These are phyloP conservation scores for Kingdonia uniflora DNA, from an alignment of 164 flowering plant genomes.

Conservation along the genomic window DNA sequence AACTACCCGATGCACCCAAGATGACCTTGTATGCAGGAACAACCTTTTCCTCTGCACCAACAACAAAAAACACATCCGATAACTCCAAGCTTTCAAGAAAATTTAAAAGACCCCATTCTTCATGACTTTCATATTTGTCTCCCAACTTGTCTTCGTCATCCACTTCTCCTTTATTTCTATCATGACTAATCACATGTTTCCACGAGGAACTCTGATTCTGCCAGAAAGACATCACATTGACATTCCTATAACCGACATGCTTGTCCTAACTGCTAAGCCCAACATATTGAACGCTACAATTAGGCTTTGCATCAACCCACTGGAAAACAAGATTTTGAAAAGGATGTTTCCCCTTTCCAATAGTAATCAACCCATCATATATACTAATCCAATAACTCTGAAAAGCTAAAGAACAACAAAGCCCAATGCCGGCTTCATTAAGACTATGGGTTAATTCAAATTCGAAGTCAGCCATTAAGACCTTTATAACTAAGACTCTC, in stretches of 20 bases:
- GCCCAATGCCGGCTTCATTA: slow-evolving; percentile 59
- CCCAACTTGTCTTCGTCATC: slow-evolving; percentile 37
- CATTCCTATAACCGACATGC: slow-evolving; percentile 91
- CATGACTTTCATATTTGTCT: slow-evolving; percentile 28
- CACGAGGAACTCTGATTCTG: slow-evolving; percentile 56
- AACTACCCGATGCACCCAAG: slow-evolving; percentile 53
- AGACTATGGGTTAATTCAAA: too few relatives aligned
- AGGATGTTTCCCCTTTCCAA: slow-evolving; percentile 84
- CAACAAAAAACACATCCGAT: slow-evolving; percentile 67
- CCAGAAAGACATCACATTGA: slow-evolving; percentile 61
- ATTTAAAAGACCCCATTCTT: slow-evolving; percentile 49
- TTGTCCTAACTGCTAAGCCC: slow-evolving; percentile 98
- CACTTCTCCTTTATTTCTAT: slow-evolving; percentile 29
- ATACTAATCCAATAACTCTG: slow-evolving; percentile 96
- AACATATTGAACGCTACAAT: slow-evolving; percentile 75
- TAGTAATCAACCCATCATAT: slow-evolving; percentile 82
- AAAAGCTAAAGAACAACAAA: slow-evolving; percentile 68
- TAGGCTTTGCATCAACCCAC: slow-evolving; percentile 85
- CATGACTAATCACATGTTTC: slow-evolving; percentile 51
- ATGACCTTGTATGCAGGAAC: slow-evolving; percentile 83
- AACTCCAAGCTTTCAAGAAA: slow-evolving; percentile 82
- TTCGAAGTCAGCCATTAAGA: too few relatives aligned
- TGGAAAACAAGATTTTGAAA: slow-evolving; percentile 83
- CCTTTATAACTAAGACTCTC: too few relatives aligned
- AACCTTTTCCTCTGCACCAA: slow-evolving; percentile 61